Conservation (phyloP, 2,329 filamentous ascomycete species). For the Fusarium burgessii region DNA sequence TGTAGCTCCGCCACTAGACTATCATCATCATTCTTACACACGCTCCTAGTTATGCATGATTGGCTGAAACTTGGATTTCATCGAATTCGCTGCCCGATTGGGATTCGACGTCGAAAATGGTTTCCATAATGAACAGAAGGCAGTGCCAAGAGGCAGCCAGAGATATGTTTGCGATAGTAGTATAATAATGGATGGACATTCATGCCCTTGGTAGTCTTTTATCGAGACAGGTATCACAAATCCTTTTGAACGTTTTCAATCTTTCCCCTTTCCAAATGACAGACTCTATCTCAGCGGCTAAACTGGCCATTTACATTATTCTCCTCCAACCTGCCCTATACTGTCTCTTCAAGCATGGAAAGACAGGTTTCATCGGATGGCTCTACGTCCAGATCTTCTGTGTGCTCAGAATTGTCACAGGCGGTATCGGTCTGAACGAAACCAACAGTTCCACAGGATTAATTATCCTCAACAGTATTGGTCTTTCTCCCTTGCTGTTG, state of each 20-base stretch:
- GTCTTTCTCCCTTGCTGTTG: slow-evolving; percentile 8
- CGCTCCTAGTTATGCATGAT: neutral
- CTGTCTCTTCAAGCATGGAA: slow-evolving; percentile 23
- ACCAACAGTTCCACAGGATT: slow-evolving; percentile 2
- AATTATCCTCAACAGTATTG: slow-evolving; percentile 16
- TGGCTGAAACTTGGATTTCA: neutral
- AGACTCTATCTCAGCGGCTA: slow-evolving; percentile 11
- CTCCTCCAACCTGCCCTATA: slow-evolving; percentile 14
- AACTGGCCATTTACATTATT: slow-evolving; percentile 11
- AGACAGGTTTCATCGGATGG: slow-evolving; percentile 16
- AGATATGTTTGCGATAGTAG: neutral
- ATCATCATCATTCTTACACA: neutral
- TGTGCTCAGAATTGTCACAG: slow-evolving; percentile 9
- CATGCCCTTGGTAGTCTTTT: neutral
- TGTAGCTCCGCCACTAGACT: neutral
- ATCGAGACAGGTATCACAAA: neutral
- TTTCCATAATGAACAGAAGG: neutral
- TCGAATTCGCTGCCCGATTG: neutral
- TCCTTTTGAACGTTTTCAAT: neutral
- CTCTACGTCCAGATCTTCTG: slow-evolving; percentile 20
- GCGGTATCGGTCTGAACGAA: slow-evolving; percentile 8
- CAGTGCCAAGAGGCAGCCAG: slow-evolving; percentile 7
- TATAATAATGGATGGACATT: slow-evolving; percentile 4
- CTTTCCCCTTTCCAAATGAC: neutral
- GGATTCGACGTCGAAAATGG: slow-evolving; percentile 1